Percentiles rank a stretch among this genome's conserved stretches.
Evolutionary conservation across 164 flowering plant genomes (phyloP).

Genomic region (Sextonia rubra): DNA sequence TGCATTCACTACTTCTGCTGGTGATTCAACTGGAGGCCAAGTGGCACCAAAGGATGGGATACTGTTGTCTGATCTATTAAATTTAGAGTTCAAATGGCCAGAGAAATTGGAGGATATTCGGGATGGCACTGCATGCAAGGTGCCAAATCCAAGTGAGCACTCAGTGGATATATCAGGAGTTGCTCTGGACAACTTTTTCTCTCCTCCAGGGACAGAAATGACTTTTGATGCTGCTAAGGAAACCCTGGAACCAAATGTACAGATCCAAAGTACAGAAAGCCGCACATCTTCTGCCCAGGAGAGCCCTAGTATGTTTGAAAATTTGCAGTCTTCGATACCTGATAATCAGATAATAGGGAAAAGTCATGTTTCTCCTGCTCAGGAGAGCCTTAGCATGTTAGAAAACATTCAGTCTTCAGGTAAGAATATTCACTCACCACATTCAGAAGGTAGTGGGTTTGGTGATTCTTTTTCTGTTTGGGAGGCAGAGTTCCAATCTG

Average conservation of each 20-base stretch:
- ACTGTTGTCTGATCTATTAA: conserved; percentile 45
- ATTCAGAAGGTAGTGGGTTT: conserved; percentile 18
- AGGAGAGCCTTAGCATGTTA: conserved; percentile 32
- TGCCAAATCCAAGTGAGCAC: conserved; percentile 18
- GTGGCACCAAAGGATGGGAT: conserved; percentile 26
- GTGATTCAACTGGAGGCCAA: conserved; percentile 29
- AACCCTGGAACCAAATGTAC: conserved; percentile 3
- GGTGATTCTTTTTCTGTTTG: conserved; percentile 45
- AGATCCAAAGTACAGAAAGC: conserved; percentile 9
- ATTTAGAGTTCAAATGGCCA: conserved; percentile 50
- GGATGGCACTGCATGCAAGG: conserved; percentile 12
- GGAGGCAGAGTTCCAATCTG: conserved; percentile 60
- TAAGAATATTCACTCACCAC: conserved; percentile 9
- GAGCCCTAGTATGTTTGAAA: conserved; percentile 37
- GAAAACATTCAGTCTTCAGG: conserved; percentile 34
- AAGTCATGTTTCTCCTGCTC: conserved; percentile 17
- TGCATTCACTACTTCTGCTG: conserved; percentile 18
- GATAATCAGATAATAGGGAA: conserved; percentile 11
- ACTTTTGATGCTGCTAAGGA: conserved; percentile 19
- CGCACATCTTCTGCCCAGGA: conserved; percentile 20
- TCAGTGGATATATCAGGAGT: conserved; percentile 39
- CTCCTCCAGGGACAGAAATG: conserved; percentile 22
- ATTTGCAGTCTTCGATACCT: not conserved
- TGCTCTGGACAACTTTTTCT: conserved; percentile 45
- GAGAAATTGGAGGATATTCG: conserved; percentile 23